Conservation (phyloP, 495 filamentous ascomycete species). For the Stereocaulon alpinum region DNA sequence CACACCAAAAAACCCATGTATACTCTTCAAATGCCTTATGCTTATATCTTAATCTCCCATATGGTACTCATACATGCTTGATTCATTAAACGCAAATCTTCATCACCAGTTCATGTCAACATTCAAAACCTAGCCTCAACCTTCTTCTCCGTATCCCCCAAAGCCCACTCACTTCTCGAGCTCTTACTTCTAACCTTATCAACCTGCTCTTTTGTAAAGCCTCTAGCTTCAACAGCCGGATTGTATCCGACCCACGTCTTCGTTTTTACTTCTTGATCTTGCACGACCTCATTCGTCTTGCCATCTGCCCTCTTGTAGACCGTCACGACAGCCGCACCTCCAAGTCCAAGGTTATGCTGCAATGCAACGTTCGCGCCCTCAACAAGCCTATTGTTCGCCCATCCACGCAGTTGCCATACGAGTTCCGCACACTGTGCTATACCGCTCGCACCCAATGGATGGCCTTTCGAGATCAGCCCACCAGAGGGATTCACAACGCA, state of each 20-base stretch:
- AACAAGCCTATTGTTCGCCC: slow-evolving; percentile 83
- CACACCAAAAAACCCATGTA: too few relatives aligned
- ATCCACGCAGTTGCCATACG: slow-evolving; percentile 91
- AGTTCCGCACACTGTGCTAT: slow-evolving; percentile 92
- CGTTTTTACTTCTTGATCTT: slow-evolving; percentile 48
- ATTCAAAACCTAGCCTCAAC: slow-evolving; percentile 52
- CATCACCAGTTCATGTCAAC: too few relatives aligned
- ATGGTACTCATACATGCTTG: too few relatives aligned
- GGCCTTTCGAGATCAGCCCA: slow-evolving; percentile 90
- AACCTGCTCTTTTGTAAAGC: slow-evolving; percentile 68
- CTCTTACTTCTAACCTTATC: slow-evolving; percentile 60
- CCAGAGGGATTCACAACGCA: slow-evolving; percentile 88
- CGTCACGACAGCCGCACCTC: slow-evolving; percentile 83
- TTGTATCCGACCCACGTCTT: slow-evolving; percentile 74
- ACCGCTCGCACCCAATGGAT: slow-evolving; percentile 87
- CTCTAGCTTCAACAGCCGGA: slow-evolving; percentile 80
- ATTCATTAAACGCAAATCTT: too few relatives aligned
- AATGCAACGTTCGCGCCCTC: slow-evolving; percentile 58
- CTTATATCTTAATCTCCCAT: too few relatives aligned
- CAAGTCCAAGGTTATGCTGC: slow-evolving; percentile 91
- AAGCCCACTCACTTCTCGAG: slow-evolving; percentile 57
- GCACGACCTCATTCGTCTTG: slow-evolving; percentile 43
- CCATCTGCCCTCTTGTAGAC: slow-evolving; percentile 87
- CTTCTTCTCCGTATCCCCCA: slow-evolving; percentile 62
- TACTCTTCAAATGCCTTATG: too few relatives aligned